Conservation (phyloP, 1,139 yeast genomes). For the Kurtzmaniella natalensis region DNA sequence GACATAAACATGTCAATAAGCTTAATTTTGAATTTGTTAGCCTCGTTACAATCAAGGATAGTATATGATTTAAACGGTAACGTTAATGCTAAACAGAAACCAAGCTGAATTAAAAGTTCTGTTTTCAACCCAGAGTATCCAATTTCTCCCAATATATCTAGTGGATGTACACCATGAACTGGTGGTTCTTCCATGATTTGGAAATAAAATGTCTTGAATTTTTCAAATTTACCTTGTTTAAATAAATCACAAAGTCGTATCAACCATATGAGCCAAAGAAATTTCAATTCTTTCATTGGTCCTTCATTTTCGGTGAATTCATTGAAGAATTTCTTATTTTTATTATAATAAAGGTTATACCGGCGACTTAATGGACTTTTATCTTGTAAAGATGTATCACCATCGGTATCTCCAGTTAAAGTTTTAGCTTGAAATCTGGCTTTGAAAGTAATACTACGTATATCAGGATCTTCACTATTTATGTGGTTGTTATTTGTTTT, state of each 20-base stretch:
- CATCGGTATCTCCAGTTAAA: background rate
- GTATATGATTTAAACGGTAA: slow-evolving; percentile 28
- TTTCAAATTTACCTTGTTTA: slow-evolving; percentile 21
- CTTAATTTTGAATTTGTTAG: slow-evolving; percentile 10
- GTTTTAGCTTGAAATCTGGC: background rate
- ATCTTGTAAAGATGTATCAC: slow-evolving; percentile 1
- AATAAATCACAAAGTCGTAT: slow-evolving; percentile 20
- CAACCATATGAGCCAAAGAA: slow-evolving; percentile 20
- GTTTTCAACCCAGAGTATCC: slow-evolving; percentile 13
- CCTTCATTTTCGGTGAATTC: slow-evolving; percentile 3
- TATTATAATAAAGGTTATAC: slow-evolving; percentile 18
- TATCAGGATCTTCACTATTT: background rate
- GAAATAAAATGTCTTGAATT: slow-evolving; percentile 21
- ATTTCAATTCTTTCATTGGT: slow-evolving; percentile 16
- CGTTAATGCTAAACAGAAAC: slow-evolving; percentile 21
- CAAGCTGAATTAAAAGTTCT: slow-evolving; percentile 22
- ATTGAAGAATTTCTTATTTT: slow-evolving; percentile 17
- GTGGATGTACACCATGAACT: slow-evolving; percentile 4
- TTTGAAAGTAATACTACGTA: background rate
- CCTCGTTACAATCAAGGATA: slow-evolving; percentile 16
- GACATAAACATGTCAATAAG: slow-evolving; percentile 18
- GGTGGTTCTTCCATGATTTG: slow-evolving; percentile 10
- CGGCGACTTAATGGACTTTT: slow-evolving; percentile 19
- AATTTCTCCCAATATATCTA: slow-evolving; percentile 7
- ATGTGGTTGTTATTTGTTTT: background rate